Base-by-base conservation (phyloP, 768 basidiomycete genomes). In the Phanerochaete sordida region DNA sequence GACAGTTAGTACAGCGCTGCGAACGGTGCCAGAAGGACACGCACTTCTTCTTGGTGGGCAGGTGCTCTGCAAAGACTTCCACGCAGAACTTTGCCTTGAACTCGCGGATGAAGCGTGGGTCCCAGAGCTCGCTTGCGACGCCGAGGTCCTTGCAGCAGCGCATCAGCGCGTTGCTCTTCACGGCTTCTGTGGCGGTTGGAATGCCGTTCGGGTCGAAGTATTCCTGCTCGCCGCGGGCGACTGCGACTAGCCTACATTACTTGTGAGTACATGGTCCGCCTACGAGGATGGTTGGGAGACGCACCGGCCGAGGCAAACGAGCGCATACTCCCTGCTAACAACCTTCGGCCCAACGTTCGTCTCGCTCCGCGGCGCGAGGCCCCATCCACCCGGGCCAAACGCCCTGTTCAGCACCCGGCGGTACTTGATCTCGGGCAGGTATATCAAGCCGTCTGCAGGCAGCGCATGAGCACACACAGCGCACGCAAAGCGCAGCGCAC, bases 361-460 rank as follows among this genome's bases (percentile, higher is more conserved):
- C 74, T 96, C 93, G 47, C 90, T 87, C 15, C 96, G 82, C 1
- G 96, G 96, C 13, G 95, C 96, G 47, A 98, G 83, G 12, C 96
- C 96, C 96, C 96, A 98, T 5, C 88, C 95, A 7, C 96, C 96
- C 21, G 96, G 96, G 12, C 96, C 95, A 67, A 98, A 98, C 0
- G 96, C 94, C 65, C 81, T 86, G 77, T 98, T 98, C 49, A 98
- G 75, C 33, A 93, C 86, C 24, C 96, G 84, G 19, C 96, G 84
- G 69, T 98, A 98, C 70, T 97, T 96, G 68, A 98, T 98, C 74
- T 98, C 96, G 21, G 96, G 96, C 7, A 98, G 85, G 74, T 98
- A 98, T 12, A 97, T 75, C 44, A 98, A 79, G 4, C 96, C 96
- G 65, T 98, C 96, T 96, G 63, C 9, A 59, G n/a, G n/a, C n/a